Evolutionary conservation across 208 protist genomes (phyloP).

Genomic region (Crithidia thermophila): DNA sequence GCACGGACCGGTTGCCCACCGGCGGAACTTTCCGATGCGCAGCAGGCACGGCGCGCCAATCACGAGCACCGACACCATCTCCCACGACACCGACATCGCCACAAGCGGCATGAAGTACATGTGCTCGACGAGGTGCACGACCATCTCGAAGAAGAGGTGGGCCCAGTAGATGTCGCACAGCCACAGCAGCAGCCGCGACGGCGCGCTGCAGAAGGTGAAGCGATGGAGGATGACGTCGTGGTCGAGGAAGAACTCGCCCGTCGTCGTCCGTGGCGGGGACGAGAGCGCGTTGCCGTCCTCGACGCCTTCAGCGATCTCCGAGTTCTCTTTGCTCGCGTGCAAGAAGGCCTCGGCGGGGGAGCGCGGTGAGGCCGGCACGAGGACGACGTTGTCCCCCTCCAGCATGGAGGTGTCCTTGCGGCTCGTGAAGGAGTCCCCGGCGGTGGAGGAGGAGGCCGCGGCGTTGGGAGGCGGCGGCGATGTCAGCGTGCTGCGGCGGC

Average conservation of each 20-base stretch:
- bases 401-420: too few species aligned
- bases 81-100: constrained; percentile 79
- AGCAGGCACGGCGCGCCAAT: constrained; percentile 54
- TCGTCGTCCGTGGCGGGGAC: constrained; percentile 17
- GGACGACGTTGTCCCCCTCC: constrained; percentile 8
- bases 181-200: constrained; percentile 54
- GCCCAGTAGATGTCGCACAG: constrained; percentile 77
- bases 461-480: not conserved
- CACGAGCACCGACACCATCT: constrained; percentile 43
- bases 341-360: not conserved
- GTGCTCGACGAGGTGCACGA: constrained; percentile 67
- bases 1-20: constrained; percentile 48
- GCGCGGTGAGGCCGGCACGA: not conserved
- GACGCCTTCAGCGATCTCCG: not conserved
- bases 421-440: too few species aligned
- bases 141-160: constrained; percentile 64
- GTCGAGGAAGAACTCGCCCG: constrained; percentile 45
- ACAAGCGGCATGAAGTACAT: constrained; percentile 86
- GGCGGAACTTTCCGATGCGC: constrained; percentile 44
- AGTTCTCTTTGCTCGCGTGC: not conserved
- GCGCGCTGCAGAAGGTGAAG: constrained; percentile 66
- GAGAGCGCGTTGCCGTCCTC: constrained; percentile 1
- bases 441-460: too few species aligned
- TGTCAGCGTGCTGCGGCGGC: not conserved
- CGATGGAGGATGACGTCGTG: constrained; percentile 59